These are phyloP conservation scores for Starmerella lactis-condensi DNA, from an alignment of 805 yeast genomes.

Conservation along the genomic window DNA sequence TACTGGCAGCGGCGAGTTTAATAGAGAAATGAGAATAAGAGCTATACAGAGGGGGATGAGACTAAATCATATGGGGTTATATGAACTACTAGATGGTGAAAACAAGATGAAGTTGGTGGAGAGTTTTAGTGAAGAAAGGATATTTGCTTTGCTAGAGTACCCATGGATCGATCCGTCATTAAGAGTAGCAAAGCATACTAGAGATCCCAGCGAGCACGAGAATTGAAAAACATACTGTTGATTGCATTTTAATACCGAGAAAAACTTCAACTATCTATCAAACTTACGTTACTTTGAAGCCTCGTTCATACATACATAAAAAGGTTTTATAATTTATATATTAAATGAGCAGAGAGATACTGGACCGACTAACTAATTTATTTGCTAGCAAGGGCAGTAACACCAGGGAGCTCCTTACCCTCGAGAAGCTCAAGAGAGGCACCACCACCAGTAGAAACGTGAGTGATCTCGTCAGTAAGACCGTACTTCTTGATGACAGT, in stretches of 20 bases:
- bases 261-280: too few species aligned
- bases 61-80: conserved; percentile 32
- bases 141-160: conserved; percentile 30
- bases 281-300: too few species aligned
- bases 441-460: conserved; percentile 99
- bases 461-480: conserved; percentile 88
- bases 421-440: conserved; percentile 96
- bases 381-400: conserved; percentile 71
- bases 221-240: too few species aligned
- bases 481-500: conserved; percentile 96
- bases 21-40: conserved; percentile 28
- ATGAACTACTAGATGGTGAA: conserved; percentile 5
- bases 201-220: too few species aligned
- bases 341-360: conserved; percentile 1
- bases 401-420: conserved; percentile 98
- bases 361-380: too few species aligned
- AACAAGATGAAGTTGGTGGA: conserved; percentile 24
- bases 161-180: conserved; percentile 21
- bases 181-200: background rate
- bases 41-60: conserved; percentile 27
- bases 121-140: conserved; percentile 27
- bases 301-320: background rate
- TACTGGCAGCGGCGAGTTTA: conserved; percentile 37
- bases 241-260: too few species aligned
- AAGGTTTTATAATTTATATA: background rate